A percentile compares a stretch with the other conserved stretches of the same genome.
These are phyloP conservation scores for Paralagenidium karlingii DNA, from an alignment of 352 stramenopile genomes.

Conservation along the genomic window DNA sequence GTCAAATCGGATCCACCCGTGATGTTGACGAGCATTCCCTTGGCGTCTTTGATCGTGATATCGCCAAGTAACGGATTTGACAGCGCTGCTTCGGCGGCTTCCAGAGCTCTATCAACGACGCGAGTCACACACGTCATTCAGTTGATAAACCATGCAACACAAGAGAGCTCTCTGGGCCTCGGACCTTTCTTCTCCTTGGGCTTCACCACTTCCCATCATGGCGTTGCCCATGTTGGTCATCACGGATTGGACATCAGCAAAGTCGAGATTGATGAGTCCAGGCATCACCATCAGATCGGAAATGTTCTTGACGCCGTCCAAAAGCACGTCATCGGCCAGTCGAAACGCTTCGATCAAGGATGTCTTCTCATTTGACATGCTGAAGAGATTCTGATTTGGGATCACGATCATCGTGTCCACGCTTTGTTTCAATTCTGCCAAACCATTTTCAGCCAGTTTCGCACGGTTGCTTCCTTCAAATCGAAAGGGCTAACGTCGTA, in stretches of 20 bases:
- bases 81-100: slow-evolving; percentile 74
- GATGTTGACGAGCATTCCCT: slow-evolving; percentile 94
- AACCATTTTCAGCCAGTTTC: slow-evolving; percentile 66
- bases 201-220: slow-evolving; percentile 88
- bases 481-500: slow-evolving; percentile 44
- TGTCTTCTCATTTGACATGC: slow-evolving; percentile 78
- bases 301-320: slow-evolving; percentile 82
- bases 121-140: slow-evolving; percentile 1
- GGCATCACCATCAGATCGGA: slow-evolving; percentile 84
- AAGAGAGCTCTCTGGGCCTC: neutral
- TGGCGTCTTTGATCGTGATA: slow-evolving; percentile 84
- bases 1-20: slow-evolving; percentile 89
- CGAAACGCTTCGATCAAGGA: slow-evolving; percentile 81
- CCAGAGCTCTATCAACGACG: slow-evolving; percentile 26
- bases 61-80: slow-evolving; percentile 82
- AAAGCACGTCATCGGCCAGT: slow-evolving; percentile 73
- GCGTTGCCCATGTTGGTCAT: slow-evolving; percentile 83
- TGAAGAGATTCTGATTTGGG: slow-evolving; percentile 84
- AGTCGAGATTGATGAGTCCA: slow-evolving; percentile 80
- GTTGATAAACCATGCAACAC: neutral
- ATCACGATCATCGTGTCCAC: slow-evolving; percentile 85
- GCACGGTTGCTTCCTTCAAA: slow-evolving; percentile 75
- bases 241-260: slow-evolving; percentile 79
- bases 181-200: slow-evolving; percentile 79
- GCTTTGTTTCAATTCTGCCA: slow-evolving; percentile 67